Evolutionary conservation across 805 yeast species (phyloP), one percentile per base, ranked within the genome.

Genomic region (Zygoascus biomembranicola): DNA sequence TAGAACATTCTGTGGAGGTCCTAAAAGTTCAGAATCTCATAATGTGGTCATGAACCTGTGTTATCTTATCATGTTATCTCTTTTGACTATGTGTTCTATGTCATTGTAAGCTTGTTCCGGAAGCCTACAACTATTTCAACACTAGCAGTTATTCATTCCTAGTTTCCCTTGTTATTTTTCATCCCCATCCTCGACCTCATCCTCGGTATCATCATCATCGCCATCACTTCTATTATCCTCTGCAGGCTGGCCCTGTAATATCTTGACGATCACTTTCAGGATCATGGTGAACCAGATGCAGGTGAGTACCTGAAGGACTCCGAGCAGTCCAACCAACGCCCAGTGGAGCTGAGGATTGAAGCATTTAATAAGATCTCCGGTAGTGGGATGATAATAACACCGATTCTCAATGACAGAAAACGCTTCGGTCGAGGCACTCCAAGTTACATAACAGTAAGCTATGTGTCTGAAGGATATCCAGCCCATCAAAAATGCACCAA

Each of bases 151-250:
- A n/a, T 35, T 35, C 16, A 35, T 11, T 35, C 39, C 39, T 35
- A 23, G 6, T 23, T 23, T 23, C 28, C 28, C 28, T 23, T 23
- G 28, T 23, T 6, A 23, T 23, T 4, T 4, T 23, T 23, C 28
- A 6, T 23, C 3, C 28, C 28, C 28, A 6, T 6, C 28, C 28
- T 23, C 6, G 6, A 23, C 5, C 45, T 46, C 42, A 5, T 37
- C 42, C 3, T 20, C 48, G 16, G 6, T 42, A 16, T 50, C 54
- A 14, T 43, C 53, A 11, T 50, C 57, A 14, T 59, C 64, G 37
- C 62, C 74, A 50, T 82, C 88, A 65, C 92, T 84, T 69, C 97
- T 80, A 32, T 85, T 84, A 66, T 90, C 97, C 61, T 87, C 95
- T 1, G 96, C 96, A 37, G 81, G 80, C 20, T 69, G 74, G 4